Evolutionary conservation across 2,329 filamentous ascomycete genomes (phyloP).

Genomic region (Xylariales sp.): DNA sequence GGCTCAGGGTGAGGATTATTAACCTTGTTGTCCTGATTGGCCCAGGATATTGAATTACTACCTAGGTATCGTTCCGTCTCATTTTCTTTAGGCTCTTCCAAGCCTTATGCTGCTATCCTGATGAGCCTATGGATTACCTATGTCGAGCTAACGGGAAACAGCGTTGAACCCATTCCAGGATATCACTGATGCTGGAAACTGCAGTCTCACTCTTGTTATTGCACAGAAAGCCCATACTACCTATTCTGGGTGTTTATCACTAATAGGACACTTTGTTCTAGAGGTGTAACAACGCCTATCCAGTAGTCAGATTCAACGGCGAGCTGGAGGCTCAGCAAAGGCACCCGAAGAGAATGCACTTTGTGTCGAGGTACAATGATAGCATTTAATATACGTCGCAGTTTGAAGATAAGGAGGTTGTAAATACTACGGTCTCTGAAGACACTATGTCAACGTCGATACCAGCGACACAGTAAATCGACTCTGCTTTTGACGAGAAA

Average conservation of each 20-base stretch:
- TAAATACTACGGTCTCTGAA: no score
- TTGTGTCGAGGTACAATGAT: neutral
- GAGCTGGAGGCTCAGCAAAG: neutral
- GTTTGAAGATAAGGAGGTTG: neutral
- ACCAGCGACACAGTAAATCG: constrained; percentile 44
- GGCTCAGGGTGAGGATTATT: no score
- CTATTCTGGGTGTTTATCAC: no score
- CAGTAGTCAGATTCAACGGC: neutral
- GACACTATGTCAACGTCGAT: neutral
- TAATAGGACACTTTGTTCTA: no score
- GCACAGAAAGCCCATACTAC: no score
- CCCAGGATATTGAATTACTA: neutral
- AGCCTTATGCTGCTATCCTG: neutral
- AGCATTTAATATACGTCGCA: no score
- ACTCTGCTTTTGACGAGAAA: constrained; percentile 58
- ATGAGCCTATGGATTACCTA: neutral
- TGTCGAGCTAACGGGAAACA: neutral
- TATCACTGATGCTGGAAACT: no score
- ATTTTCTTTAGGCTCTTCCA: neutral
- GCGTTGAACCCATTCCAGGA: neutral
- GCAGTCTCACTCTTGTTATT: no score
- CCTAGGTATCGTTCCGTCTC: no score
- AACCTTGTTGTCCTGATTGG: neutral
- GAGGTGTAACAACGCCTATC: no score
- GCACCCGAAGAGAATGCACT: neutral